Conservation (phyloP, 163 green algal species). For the Picocystis sp. region DNA sequence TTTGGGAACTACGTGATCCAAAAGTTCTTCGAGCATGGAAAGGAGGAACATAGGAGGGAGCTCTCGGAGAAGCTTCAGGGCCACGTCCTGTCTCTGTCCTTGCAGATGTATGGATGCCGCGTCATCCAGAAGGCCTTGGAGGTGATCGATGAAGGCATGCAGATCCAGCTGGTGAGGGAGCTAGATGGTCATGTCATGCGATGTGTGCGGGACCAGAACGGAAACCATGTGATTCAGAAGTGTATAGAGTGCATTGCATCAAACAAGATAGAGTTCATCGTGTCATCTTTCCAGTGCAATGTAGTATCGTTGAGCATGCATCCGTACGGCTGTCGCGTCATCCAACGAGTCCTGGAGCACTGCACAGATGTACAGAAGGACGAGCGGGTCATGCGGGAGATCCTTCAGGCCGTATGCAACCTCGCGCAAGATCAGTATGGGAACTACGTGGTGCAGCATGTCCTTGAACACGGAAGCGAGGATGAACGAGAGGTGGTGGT, state of each 20-base stretch:
- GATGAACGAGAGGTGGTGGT: conserved; percentile 34
- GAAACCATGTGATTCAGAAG: conserved; percentile 90
- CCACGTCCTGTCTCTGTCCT: conserved; percentile 41
- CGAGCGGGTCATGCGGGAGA: conserved; percentile 29
- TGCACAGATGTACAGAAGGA: conserved; percentile 42
- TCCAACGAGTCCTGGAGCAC: conserved; percentile 77
- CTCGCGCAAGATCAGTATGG: conserved; percentile 66
- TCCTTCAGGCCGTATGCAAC: conserved; percentile 18
- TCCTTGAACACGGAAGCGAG: conserved; percentile 41
- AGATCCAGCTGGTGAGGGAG: conserved; percentile 34
- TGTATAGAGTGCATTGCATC: conserved; percentile 52
- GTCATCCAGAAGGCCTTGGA: conserved; percentile 81
- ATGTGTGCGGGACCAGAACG: conserved; percentile 65
- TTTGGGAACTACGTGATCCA: conserved; percentile 90
- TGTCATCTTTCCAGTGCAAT: conserved; percentile 48
- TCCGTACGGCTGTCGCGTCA: conserved; percentile 73
- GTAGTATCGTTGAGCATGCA: conserved; percentile 53
- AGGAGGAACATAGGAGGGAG: conserved; percentile 8
- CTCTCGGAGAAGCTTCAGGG: conserved; percentile 21
- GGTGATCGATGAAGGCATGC: conserved; percentile 28
- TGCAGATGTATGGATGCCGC: conserved; percentile 80
- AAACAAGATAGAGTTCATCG: conserved; percentile 36
- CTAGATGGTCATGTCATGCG: conserved; percentile 51
- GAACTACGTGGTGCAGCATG: conserved; percentile 79
- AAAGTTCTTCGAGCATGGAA: conserved; percentile 59